Conservation (phyloP, 257 asterid genomes). For the Verbena officinalis region DNA sequence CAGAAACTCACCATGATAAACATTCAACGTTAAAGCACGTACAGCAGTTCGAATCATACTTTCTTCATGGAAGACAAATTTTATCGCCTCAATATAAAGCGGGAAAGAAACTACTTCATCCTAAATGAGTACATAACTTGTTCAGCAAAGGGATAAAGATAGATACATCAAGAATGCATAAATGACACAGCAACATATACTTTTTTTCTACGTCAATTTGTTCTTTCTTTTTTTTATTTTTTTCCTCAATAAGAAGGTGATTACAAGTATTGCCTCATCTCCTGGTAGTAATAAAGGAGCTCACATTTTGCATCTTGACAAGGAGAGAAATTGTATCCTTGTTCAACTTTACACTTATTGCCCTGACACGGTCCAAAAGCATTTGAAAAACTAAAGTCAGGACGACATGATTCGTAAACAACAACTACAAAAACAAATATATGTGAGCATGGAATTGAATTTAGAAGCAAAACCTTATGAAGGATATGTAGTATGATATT, state of each 20-base stretch:
- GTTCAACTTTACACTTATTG: constrained; percentile 97
- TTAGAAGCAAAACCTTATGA: constrained; percentile 65
- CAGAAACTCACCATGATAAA: constrained; percentile 83
- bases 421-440: constrained; percentile 9
- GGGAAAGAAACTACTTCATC: constrained; percentile 88
- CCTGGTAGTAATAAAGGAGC: constrained; percentile 16
- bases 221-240: no score
- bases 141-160: constrained; percentile 16
- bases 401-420: constrained; percentile 22
- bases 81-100: constrained; percentile 92
- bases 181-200: constrained; percentile 5
- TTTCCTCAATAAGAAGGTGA: no score
- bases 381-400: constrained; percentile 35
- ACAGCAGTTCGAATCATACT: constrained; percentile 99
- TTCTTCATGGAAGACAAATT: constrained; percentile 95
- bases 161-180: constrained; percentile 22
- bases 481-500: constrained; percentile 92
- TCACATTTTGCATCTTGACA: constrained; percentile 71
- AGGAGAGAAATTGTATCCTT: constrained; percentile 92
- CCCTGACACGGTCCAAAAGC: constrained; percentile 56
- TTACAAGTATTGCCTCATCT: no score
- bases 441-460: constrained; percentile 23
- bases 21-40: constrained; percentile 92
- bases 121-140: constrained; percentile 38
- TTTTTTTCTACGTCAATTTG: background rate